These are phyloP conservation scores for Xylariaceae sp. DNA, from an alignment of 2,329 filamentous ascomycete genomes.

Conservation along the genomic window DNA sequence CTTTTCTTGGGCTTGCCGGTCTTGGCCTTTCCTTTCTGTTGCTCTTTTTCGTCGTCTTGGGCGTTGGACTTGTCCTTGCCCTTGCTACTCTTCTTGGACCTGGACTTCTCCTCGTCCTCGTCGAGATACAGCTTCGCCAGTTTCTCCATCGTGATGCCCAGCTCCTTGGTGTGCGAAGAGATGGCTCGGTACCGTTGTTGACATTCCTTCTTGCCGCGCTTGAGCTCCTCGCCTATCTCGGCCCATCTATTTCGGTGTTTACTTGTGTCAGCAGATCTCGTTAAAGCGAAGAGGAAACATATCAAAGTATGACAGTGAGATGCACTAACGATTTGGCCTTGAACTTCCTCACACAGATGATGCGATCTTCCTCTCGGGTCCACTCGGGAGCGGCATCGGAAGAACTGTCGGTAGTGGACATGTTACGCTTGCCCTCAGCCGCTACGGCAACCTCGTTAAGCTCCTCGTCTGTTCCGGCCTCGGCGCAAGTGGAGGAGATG, in stretches of 20 bases:
- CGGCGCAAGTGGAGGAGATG: slow-evolving; percentile 15
- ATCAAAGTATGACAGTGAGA: neutral
- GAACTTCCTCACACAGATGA: slow-evolving; percentile 26
- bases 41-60: neutral
- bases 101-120: slow-evolving; percentile 5
- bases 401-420: slow-evolving; percentile 3
- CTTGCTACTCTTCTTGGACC: slow-evolving; percentile 8
- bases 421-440: neutral
- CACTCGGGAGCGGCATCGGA: slow-evolving; percentile 23
- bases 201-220: slow-evolving; percentile 20
- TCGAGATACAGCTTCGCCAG: slow-evolving; percentile 21
- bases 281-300: neutral
- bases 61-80: neutral
- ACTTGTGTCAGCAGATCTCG: neutral
- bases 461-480: slow-evolving; percentile 18
- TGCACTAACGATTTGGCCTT: slow-evolving; percentile 27
- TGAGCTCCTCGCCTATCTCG: slow-evolving; percentile 26
- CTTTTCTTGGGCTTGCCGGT: neutral
- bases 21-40: slow-evolving; percentile 1
- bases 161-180: slow-evolving; percentile 15
- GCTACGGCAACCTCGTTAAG: neutral
- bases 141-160: slow-evolving; percentile 19
- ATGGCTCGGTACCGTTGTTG: slow-evolving; percentile 25
- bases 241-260: slow-evolving; percentile 22
- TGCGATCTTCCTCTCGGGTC: slow-evolving; percentile 31